Base-by-base conservation (phyloP, 2,329 filamentous ascomycete genomes). In the Colletotrichum tofieldiae region DNA sequence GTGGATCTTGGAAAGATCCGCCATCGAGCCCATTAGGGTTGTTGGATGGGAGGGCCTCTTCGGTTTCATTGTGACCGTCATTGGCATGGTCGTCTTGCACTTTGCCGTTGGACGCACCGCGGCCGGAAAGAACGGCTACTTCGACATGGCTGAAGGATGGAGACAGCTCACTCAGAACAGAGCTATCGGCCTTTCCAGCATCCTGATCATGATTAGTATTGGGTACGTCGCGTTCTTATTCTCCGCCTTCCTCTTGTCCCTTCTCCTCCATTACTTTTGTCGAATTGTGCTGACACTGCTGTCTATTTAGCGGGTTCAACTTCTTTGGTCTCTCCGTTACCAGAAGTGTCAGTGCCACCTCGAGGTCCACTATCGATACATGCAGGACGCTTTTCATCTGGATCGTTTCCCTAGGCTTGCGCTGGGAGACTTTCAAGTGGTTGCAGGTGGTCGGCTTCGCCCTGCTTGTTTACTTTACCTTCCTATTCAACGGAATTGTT, bases 391-490 rank as follows among this genome's bases (percentile, higher is more conserved):
- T 99, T 1, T 98, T 99, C 84, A 98, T 99, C 83, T 99, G 96
- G 96, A 89, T 99, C 37, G 94, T 98, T 18, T 97, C 94, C 23
- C 89, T 99, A 5, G 94, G 93, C 5, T 89, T 99, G 2, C 95
- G 95, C 73, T 99, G 96, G 96, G 96, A 99, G 84, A 92, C 91
- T 0, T 98, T 99, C 89, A 98, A 98, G 84, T 97, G 94, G 93
- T 89, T 99, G 8, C 96, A 99, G 83, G 94, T 99, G 18, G 81
- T 90, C 3, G 96, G 96, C 1, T 99, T 99, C 77, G 93, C 85
- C 1, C 84, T 98, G 75, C 88, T 99, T 45, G 96, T 99, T 18
- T 99, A 98, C 80, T 97, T 96, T 75, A 99, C 96, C 2, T 98
- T 98, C 82, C 82, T 98, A 52, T 98, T 98, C 87, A 98, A 98